phyloP scores from a whole-genome alignment of 257 asterid genomes.

The Lycium ferocissimum region DNA sequence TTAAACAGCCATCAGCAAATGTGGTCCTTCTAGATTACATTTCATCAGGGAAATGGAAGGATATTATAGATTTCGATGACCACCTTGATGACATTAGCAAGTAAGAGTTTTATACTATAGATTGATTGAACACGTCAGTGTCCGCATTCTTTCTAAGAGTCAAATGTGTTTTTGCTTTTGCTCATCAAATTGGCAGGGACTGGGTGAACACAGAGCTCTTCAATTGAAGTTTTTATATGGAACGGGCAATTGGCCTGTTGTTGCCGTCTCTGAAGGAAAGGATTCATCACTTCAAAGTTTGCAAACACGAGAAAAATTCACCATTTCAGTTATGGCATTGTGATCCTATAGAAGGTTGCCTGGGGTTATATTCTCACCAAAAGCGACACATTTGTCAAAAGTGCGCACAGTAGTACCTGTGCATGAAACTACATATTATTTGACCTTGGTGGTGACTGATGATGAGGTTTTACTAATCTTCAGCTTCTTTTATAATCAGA shows the following conservation, averaged over 20 bases:
- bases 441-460: background rate
- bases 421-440: background rate
- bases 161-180: slow-evolving; percentile 26
- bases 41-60: slow-evolving; percentile 87
- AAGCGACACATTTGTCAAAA: background rate
- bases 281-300: background rate
- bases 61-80: slow-evolving; percentile 81
- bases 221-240: slow-evolving; percentile 44
- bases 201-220: slow-evolving; percentile 75
- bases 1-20: slow-evolving; percentile 87
- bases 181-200: slow-evolving; percentile 51
- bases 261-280: background rate
- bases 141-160: background rate
- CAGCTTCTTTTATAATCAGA: background rate
- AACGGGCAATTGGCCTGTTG: background rate
- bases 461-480: background rate
- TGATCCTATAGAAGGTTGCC: background rate
- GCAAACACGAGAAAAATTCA: background rate
- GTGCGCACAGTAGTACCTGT: background rate
- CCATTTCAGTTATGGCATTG: background rate
- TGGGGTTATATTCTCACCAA: background rate
- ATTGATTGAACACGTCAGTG: background rate
- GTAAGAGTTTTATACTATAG: slow-evolving; percentile 47
- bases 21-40: slow-evolving; percentile 77
- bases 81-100: slow-evolving; percentile 94